These are phyloP conservation scores for Cryptococcus sp. DNA, from an alignment of 1,284 basidiomycete species.

Conservation along the genomic window DNA sequence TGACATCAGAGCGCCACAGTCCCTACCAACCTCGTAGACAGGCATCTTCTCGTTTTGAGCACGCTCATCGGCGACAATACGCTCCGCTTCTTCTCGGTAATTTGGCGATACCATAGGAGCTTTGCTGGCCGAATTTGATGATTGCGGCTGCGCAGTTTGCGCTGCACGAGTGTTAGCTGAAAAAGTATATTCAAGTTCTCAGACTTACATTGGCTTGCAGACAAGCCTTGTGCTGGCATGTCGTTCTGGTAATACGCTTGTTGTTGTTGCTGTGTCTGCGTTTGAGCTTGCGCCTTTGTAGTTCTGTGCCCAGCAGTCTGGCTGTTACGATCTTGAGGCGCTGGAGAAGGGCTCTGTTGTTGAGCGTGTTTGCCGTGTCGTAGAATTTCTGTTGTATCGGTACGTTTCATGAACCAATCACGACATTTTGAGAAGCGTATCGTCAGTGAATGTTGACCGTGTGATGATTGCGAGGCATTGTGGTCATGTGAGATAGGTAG, in stretches of 20 bases:
- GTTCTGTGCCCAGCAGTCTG: slow-evolving; percentile 37
- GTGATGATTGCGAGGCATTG: not conserved
- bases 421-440: not conserved
- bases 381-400: slow-evolving; percentile 67
- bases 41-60: slow-evolving; percentile 77
- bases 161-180: not conserved
- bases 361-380: slow-evolving; percentile 70
- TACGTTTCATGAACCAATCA: slow-evolving; percentile 13
- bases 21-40: slow-evolving; percentile 59
- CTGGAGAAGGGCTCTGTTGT: slow-evolving; percentile 53
- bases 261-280: slow-evolving; percentile 22
- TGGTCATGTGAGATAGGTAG: slow-evolving; percentile 11
- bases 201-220: slow-evolving; percentile 23
- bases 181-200: not conserved
- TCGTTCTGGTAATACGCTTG: slow-evolving; percentile 40
- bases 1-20: slow-evolving; percentile 1
- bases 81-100: slow-evolving; percentile 64
- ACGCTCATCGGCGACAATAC: slow-evolving; percentile 76
- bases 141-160: slow-evolving; percentile 10
- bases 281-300: slow-evolving; percentile 7
- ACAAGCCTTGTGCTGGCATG: slow-evolving; percentile 31
- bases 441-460: slow-evolving; percentile 8
- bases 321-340: slow-evolving; percentile 38
- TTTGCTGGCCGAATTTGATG: slow-evolving; percentile 21
- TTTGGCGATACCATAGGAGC: slow-evolving; percentile 48